Percentiles rank a stretch among this genome's conserved stretches.
Conservation (phyloP, 2,329 filamentous ascomycete species). For the Diaporthe capsici region DNA sequence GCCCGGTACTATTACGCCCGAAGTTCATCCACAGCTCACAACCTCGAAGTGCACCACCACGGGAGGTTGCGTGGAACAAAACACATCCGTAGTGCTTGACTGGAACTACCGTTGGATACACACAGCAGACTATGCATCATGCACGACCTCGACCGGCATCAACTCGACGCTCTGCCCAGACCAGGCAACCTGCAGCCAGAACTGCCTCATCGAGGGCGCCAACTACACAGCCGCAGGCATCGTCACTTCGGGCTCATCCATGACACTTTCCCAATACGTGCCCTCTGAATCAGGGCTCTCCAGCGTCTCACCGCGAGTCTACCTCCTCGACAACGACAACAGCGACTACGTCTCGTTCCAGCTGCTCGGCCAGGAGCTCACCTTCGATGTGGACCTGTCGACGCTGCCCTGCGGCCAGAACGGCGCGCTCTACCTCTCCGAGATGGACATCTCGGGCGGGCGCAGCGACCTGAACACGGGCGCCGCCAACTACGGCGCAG, state of each 20-base stretch:
- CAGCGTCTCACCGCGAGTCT: constrained; percentile 61
- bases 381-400: constrained; percentile 75
- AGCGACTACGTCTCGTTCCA: constrained; percentile 59
- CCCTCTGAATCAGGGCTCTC: constrained; percentile 41
- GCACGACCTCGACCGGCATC: constrained; percentile 44
- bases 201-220: constrained; percentile 63
- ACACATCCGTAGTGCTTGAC: constrained; percentile 60
- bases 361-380: constrained; percentile 71
- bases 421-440: constrained; percentile 62
- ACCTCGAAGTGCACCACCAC: constrained; percentile 61
- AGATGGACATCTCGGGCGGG: constrained; percentile 65
- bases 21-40: constrained; percentile 58
- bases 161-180: constrained; percentile 58
- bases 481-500: constrained; percentile 62
- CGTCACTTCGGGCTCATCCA: constrained; percentile 44
- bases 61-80: constrained; percentile 57
- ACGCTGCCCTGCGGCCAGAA: constrained; percentile 74
- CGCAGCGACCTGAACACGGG: constrained; percentile 54
- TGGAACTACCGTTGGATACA: constrained; percentile 56
- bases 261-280: constrained; percentile 49
- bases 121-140: constrained; percentile 47
- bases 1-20: constrained; percentile 48
- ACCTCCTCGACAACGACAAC: constrained; percentile 54
- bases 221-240: constrained; percentile 56
- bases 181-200: constrained; percentile 59